These are phyloP conservation scores for Leishmania lainsoni DNA, from an alignment of 208 protist genomes.

Conservation along the genomic window DNA sequence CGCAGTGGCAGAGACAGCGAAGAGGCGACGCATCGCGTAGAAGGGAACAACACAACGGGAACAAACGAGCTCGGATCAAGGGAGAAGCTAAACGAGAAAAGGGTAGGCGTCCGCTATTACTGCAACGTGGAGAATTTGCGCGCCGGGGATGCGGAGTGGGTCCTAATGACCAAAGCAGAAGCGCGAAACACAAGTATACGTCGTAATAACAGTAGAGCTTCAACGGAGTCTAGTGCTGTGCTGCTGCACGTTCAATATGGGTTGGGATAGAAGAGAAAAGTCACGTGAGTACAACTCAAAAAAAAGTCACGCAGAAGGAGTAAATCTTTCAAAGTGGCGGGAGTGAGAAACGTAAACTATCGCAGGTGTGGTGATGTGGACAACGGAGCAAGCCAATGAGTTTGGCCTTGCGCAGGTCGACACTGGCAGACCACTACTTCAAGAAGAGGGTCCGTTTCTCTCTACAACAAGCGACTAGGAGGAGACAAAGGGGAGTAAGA, in stretches of 20 bases:
- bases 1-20: neutral
- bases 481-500: neutral
- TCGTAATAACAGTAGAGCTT: neutral
- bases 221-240: neutral
- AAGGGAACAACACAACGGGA: neutral
- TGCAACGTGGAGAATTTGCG: neutral
- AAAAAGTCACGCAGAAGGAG: neutral
- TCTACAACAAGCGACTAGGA: neutral
- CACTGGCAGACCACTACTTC: neutral
- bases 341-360: too few relatives aligned
- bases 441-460: neutral
- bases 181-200: neutral
- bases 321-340: neutral
- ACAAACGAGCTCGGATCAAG: neutral
- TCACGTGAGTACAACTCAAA: neutral
- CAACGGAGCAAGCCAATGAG: neutral
- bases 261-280: neutral
- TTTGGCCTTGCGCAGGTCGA: neutral
- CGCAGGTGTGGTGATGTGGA: neutral
- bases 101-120: too few relatives aligned
- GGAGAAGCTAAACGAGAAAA: neutral
- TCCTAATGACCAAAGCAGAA: neutral
- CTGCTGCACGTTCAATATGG: neutral
- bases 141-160: too few relatives aligned
- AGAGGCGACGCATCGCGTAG: constrained; percentile 20